phyloP scores from a whole-genome alignment of 495 filamentous ascomycete genomes.

The Neurospora africana region DNA sequence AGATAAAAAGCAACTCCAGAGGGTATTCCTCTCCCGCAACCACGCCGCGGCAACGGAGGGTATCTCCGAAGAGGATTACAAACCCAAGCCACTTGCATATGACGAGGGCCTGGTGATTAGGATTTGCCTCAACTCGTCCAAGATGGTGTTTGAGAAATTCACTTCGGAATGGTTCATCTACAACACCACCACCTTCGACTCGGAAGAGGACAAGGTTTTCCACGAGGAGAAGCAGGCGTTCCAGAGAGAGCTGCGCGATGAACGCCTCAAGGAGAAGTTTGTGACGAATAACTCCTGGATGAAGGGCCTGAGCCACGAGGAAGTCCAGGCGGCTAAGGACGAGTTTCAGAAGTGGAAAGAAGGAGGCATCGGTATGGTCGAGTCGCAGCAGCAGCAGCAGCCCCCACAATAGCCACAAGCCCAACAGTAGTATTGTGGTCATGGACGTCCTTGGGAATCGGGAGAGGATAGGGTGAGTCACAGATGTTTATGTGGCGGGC shows the following conservation, averaged over 20 bases:
- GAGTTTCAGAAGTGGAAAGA: conserved; percentile 46
- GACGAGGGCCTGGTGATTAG: conserved; percentile 67
- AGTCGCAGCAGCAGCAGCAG: not conserved
- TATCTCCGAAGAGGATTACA: conserved; percentile 34
- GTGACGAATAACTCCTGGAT: conserved; percentile 70
- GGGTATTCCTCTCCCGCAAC: conserved; percentile 66
- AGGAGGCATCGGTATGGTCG: conserved; percentile 11
- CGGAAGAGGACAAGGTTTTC: conserved; percentile 20
- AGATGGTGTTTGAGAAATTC: conserved; percentile 63
- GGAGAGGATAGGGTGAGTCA: not conserved
- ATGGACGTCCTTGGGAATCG: not conserved
- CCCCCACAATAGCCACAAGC: not conserved
- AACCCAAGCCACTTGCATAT: conserved; percentile 46
- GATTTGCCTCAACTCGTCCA: conserved; percentile 73
- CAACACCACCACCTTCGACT: conserved; percentile 18
- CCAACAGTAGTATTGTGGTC: not conserved
- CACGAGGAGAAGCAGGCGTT: conserved; percentile 39
- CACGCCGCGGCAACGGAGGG: conserved; percentile 45
- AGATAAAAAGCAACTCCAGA: conserved; percentile 47
- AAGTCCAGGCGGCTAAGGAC: conserved; percentile 59
- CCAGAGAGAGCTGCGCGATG: conserved; percentile 45
- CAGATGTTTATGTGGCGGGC: not conserved
- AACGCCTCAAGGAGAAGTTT: conserved; percentile 60
- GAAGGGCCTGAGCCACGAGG: conserved; percentile 55
- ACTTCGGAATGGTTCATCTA: conserved; percentile 49